Percentiles rank a stretch among this genome's conserved stretches.
These are phyloP conservation scores for Glaciozyma antarctica DNA, from an alignment of 768 basidiomycete genomes.

Conservation along the genomic window DNA sequence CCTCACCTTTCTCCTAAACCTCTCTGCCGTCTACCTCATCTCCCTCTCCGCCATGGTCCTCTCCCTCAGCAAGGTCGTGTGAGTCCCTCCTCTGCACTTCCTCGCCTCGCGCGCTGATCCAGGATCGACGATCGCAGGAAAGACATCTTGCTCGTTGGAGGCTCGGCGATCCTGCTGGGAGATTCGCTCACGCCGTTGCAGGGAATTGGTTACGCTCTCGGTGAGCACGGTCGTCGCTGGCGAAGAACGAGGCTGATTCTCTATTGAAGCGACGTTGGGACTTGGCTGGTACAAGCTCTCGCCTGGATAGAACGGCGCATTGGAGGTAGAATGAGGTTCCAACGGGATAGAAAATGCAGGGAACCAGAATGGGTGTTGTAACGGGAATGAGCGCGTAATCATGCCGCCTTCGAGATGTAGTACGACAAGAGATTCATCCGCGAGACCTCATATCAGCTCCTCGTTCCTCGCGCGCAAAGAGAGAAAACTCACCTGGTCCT, in stretches of 20 bases:
- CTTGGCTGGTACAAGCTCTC: no score
- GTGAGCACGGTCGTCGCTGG: neutral
- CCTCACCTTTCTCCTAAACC: conserved; percentile 78
- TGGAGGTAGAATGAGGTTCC: no score
- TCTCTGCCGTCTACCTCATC: conserved; percentile 88
- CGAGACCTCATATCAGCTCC: neutral
- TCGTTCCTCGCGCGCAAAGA: neutral
- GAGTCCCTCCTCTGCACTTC: neutral
- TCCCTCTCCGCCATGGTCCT: conserved; percentile 43
- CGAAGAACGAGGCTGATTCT: neutral
- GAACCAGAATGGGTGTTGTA: no score
- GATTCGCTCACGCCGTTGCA: conserved; percentile 63
- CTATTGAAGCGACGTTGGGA: conserved; percentile 49
- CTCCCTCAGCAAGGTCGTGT: conserved; percentile 15
- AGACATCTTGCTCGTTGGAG: conserved; percentile 87
- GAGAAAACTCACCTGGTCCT: conserved; percentile 20
- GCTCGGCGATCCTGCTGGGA: conserved; percentile 75
- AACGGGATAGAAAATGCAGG: no score
- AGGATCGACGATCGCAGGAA: conserved; percentile 41
- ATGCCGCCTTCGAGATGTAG: neutral
- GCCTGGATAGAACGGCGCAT: no score
- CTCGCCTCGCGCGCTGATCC: neutral
- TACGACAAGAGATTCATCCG: conserved; percentile 17
- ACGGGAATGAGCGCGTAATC: neutral
- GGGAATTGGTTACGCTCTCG: conserved; percentile 62